Conservation (phyloP, 768 basidiomycete genomes). For the Lepiota brunneoincarnata region DNA sequence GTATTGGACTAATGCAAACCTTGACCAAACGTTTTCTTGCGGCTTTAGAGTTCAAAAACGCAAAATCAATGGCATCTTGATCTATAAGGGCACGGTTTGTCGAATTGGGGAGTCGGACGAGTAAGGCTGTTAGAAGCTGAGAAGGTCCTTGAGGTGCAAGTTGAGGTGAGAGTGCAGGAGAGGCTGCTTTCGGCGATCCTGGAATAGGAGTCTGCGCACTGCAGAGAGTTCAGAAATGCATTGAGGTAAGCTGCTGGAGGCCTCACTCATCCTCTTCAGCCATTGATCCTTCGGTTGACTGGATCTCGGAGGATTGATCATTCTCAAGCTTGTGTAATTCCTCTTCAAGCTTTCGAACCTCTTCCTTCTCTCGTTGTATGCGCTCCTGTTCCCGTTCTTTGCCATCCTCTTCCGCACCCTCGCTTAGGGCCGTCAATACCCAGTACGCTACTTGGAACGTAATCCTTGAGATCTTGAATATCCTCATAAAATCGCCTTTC, state of each 20-base stretch:
- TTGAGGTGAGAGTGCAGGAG: constrained; percentile 63
- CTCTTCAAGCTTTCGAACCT: constrained; percentile 73
- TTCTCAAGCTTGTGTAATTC: constrained; percentile 65
- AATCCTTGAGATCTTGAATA: constrained; percentile 85
- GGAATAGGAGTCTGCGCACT: constrained; percentile 63
- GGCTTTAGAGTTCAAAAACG: constrained; percentile 95
- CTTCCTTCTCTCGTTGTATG: constrained; percentile 60
- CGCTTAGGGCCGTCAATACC: constrained; percentile 58
- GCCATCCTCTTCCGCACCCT: constrained; percentile 41
- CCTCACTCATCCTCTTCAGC: constrained; percentile 43
- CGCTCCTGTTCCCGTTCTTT: constrained; percentile 50
- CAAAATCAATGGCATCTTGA: constrained; percentile 93
- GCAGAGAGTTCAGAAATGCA: constrained; percentile 18
- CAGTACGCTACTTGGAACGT: constrained; percentile 84
- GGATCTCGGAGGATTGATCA: constrained; percentile 23
- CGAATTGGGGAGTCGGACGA: constrained; percentile 91
- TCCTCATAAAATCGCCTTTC: constrained; percentile 94
- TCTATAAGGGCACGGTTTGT: constrained; percentile 89
- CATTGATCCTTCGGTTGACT: constrained; percentile 17
- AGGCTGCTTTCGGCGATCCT: constrained; percentile 60
- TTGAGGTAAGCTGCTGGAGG: not conserved
- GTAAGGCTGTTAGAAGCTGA: constrained; percentile 85
- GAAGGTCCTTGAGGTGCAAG: constrained; percentile 88
- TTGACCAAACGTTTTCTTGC: constrained; percentile 88
- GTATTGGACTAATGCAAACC: constrained; percentile 36